phyloP scores from a whole-genome alignment of 768 basidiomycete genomes.

The Trametes coccinea region DNA sequence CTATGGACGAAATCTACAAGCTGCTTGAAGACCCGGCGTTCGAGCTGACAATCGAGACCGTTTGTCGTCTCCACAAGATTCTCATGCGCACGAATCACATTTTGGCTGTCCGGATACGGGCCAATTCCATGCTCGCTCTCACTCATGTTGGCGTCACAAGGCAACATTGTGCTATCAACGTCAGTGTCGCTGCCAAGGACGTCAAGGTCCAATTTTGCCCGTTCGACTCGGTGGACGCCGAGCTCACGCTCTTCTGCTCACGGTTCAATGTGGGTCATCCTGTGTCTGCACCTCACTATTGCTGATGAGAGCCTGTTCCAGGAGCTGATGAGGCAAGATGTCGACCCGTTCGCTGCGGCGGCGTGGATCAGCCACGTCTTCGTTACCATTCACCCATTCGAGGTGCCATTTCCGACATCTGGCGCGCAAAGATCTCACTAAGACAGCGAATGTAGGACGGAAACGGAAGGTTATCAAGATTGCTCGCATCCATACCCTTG shows the following conservation, averaged over 20 bases:
- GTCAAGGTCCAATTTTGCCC: constrained; percentile 20
- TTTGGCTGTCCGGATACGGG: constrained; percentile 7
- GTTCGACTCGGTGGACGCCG: constrained; percentile 18
- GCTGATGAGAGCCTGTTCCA: background rate
- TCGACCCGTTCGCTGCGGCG: constrained; percentile 14
- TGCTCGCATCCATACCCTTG: constrained; percentile 19
- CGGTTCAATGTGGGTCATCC: constrained; percentile 12
- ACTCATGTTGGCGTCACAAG: constrained; percentile 15
- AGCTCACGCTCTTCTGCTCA: constrained; percentile 16
- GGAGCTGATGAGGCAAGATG: constrained; percentile 10
- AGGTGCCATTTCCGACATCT: constrained; percentile 1
- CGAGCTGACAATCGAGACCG: constrained; percentile 10
- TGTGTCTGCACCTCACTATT: background rate
- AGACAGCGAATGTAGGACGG: constrained; percentile 3
- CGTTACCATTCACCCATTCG: constrained; percentile 18
- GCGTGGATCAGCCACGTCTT: constrained; percentile 22
- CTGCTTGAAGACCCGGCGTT: constrained; percentile 5
- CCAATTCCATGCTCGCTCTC: background rate
- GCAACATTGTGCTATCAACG: constrained; percentile 13
- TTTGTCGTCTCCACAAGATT: constrained; percentile 13
- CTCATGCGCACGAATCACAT: constrained; percentile 20
- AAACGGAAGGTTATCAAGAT: constrained; percentile 14
- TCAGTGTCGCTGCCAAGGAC: constrained; percentile 8
- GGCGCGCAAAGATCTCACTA: background rate
- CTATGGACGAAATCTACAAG: constrained; percentile 17